Evolutionary conservation across 805 yeast genomes (phyloP), one percentile per base, ranked within the genome.

Genomic region (Hanseniaspora taiwanica): DNA sequence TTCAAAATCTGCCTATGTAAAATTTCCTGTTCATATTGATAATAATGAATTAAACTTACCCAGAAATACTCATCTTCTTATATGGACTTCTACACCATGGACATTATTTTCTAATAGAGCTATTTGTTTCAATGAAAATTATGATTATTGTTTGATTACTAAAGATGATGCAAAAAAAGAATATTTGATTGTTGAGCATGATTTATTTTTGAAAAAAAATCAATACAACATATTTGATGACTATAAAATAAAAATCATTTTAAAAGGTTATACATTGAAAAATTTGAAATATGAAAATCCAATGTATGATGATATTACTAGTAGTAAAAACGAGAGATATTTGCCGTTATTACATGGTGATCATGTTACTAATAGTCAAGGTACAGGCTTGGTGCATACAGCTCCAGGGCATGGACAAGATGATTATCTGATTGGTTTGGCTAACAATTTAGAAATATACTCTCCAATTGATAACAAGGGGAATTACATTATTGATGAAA

Each of bases 81-180:
- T 91, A 42, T 91, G 99, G 99, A 91, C 99, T 0, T 87, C 96
- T 1, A 91, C 98, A 1, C 96, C 98, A 0, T 91, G 99, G 99
- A 91, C 99, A 0, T 66, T 91, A 24, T 82, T 84, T 4, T 78
- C 95, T 0, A 91, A 91, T 54, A 68, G 71, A 46, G 96, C 96
- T 0, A 74, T 91, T 34, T 78, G 91, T 35, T 68, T 81, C 33
- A 76, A 84, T 51, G 59, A 72, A 21, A 59, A 66, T 1, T 62
- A 82, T 41, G 53, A 57, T 0, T 91, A 91, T 54, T 71, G 76
- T 1, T 47, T 81, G 10, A 56, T 74, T 14, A 34, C 32, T 4
- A 49, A 54, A 24, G 46, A 56, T 12, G 46, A 56, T 1, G 44
- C 42, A 0, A 45, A 50, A 1, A 55, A 57, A 12, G 81, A 74